Percentiles rank a stretch among this genome's conserved stretches.
Conservation (phyloP, 768 basidiomycete genomes). For the Flagelloscypha sp. region DNA sequence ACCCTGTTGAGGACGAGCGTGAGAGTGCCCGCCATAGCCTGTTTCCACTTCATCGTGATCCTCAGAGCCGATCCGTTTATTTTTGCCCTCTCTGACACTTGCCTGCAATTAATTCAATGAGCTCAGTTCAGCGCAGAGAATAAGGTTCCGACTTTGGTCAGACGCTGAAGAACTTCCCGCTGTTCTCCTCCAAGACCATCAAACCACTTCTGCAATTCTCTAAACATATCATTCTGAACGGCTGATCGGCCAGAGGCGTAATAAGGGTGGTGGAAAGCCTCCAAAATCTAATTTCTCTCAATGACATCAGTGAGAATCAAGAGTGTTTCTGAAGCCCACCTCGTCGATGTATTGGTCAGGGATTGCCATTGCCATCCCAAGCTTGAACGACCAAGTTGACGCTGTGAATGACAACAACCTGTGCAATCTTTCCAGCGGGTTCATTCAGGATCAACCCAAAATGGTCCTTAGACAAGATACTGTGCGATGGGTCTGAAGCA, state of each 20-base stretch:
- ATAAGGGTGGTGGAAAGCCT: constrained; percentile 66
- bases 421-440: constrained; percentile 67
- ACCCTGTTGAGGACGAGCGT: constrained; percentile 12
- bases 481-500: constrained; percentile 69
- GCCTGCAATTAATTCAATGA: constrained; percentile 25
- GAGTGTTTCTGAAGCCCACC: constrained; percentile 18
- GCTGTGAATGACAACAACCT: constrained; percentile 53
- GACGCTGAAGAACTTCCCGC: constrained; percentile 33
- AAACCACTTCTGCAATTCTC: constrained; percentile 46
- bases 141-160: constrained; percentile 39
- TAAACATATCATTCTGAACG: constrained; percentile 56
- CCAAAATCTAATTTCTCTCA: constrained; percentile 38
- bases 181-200: constrained; percentile 38
- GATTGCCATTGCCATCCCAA: constrained; percentile 39
- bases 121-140: background rate
- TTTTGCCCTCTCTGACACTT: constrained; percentile 45
- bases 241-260: constrained; percentile 44
- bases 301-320: background rate
- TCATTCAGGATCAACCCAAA: constrained; percentile 67
- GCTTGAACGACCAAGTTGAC: constrained; percentile 54
- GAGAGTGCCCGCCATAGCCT: constrained; percentile 28
- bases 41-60: constrained; percentile 28
- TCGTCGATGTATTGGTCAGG: constrained; percentile 36
- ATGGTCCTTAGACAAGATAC: constrained; percentile 64
- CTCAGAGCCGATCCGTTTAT: constrained; percentile 48